Conservation (phyloP, 2,329 filamentous ascomycete species). For the Microcyclosporella mali region DNA sequence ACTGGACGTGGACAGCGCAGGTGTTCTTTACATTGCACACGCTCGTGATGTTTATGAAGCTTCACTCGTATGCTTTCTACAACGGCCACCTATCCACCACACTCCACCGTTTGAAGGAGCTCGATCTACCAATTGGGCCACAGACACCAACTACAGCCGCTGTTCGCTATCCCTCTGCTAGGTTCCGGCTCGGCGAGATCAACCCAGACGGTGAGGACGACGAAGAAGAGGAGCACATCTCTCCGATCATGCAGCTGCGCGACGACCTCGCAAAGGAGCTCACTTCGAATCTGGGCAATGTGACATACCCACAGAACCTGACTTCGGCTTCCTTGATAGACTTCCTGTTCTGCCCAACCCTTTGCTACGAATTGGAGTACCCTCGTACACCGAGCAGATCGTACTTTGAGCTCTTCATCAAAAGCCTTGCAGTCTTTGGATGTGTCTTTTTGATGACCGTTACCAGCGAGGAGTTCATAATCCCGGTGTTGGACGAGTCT, state of each 20-base stretch:
- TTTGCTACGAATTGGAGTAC: conserved; percentile 97
- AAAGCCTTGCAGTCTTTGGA: conserved; percentile 83
- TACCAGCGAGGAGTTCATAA: conserved; percentile 89
- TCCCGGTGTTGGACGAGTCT: conserved; percentile 77
- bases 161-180: conserved; percentile 61
- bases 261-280: conserved; percentile 86
- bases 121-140: conserved; percentile 60
- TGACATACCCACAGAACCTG: conserved; percentile 86
- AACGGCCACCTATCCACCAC: conserved; percentile 91
- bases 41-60: conserved; percentile 93
- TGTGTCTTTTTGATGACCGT: conserved; percentile 93
- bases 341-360: conserved; percentile 83
- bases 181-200: conserved; percentile 49
- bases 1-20: conserved; percentile 96
- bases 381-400: conserved; percentile 69
- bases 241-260: conserved; percentile 59
- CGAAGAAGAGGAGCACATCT: conserved; percentile 34
- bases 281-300: conserved; percentile 79
- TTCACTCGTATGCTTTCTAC: conserved; percentile 98
- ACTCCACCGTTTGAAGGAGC: conserved; percentile 67
- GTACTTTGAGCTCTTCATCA: conserved; percentile 76
- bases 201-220: conserved; percentile 23
- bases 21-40: conserved; percentile 91
- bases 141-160: conserved; percentile 46
- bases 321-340: conserved; percentile 76